These are phyloP conservation scores for Mediolabrus comicus DNA, from an alignment of 108 stramenopile genomes.

Conservation along the genomic window DNA sequence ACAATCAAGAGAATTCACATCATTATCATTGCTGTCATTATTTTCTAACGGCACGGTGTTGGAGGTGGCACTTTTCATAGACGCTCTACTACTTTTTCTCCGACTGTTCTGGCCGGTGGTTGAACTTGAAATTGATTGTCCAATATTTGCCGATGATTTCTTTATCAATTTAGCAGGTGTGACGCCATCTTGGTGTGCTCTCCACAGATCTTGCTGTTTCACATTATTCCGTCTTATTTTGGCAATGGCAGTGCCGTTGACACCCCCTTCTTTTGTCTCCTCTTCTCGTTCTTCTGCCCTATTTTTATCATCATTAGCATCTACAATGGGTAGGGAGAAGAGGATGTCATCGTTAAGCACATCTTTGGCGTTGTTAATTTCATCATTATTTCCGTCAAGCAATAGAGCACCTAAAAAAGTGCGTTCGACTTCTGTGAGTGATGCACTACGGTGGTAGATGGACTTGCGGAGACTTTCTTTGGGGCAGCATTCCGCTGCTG, in stretches of 20 bases:
- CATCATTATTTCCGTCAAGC: slow-evolving; percentile 17
- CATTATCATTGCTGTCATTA: neutral
- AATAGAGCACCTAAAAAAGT: slow-evolving; percentile 21
- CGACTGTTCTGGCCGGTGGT: neutral
- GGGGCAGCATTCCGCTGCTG: neutral
- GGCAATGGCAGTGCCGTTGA: neutral
- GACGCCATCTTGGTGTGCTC: slow-evolving; percentile 33
- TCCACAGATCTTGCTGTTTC: slow-evolving; percentile 21
- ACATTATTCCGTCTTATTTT: slow-evolving; percentile 3
- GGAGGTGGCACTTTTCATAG: neutral
- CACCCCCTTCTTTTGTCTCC: neutral
- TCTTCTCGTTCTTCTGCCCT: neutral
- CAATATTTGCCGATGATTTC: neutral
- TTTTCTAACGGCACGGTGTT: neutral
- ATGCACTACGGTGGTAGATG: slow-evolving; percentile 11
- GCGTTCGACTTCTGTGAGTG: slow-evolving; percentile 20
- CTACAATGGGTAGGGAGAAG: slow-evolving; percentile 24
- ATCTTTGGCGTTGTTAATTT: slow-evolving; percentile 9
- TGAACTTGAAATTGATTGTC: neutral
- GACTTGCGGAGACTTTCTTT: neutral
- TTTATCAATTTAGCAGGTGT: slow-evolving; percentile 2
- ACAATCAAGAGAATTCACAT: slow-evolving; percentile 2
- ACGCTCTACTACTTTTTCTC: neutral
- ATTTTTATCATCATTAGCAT: neutral
- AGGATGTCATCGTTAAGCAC: slow-evolving; percentile 28